Conservation (phyloP, 2,329 filamentous ascomycete species). For the Aspergillus sp. region DNA sequence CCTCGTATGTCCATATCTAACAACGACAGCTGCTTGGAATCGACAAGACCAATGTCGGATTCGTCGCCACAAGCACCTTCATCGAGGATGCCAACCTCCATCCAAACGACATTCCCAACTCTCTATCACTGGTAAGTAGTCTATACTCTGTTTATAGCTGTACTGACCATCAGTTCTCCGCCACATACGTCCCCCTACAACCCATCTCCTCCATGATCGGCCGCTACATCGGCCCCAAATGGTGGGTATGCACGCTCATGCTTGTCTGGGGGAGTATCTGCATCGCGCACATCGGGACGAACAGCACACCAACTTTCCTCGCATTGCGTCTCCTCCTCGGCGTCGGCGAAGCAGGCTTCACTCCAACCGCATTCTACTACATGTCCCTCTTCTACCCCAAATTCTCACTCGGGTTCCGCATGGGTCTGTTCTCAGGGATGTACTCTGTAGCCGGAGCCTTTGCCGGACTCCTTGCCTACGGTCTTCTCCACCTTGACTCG, state of each 20-base stretch:
- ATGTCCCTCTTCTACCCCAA: slow-evolving; percentile 54
- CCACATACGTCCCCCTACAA: slow-evolving; percentile 19
- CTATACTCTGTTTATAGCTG: fast-evolving
- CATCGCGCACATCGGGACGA: slow-evolving; percentile 6
- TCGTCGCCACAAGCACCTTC: slow-evolving; percentile 13
- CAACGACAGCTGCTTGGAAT: slow-evolving; percentile 3
- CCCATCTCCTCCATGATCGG: slow-evolving; percentile 15
- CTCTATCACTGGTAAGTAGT: slow-evolving; percentile 7
- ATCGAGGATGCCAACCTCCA: slow-evolving; percentile 10
- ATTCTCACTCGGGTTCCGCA: slow-evolving; percentile 50
- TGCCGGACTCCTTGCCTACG: slow-evolving; percentile 43
- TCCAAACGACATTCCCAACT: slow-evolving; percentile 8
- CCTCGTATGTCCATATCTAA: neutral
- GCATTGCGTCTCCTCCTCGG: slow-evolving; percentile 16
- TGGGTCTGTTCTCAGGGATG: slow-evolving; percentile 54
- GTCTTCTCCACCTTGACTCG: slow-evolving; percentile 17
- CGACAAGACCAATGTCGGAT: slow-evolving; percentile 14
- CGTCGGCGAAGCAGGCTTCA: slow-evolving; percentile 46
- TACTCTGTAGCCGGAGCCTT: slow-evolving; percentile 51
- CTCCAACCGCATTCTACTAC: slow-evolving; percentile 51
- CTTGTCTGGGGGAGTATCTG: slow-evolving; percentile 17
- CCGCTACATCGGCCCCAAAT: slow-evolving; percentile 13
- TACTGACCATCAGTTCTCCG: slow-evolving; percentile 9
- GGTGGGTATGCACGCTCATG: slow-evolving; percentile 14
- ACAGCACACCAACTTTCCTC: slow-evolving; percentile 12